Base-by-base conservation (phyloP, 805 yeast genomes). In the Brettanomyces custersianus region DNA sequence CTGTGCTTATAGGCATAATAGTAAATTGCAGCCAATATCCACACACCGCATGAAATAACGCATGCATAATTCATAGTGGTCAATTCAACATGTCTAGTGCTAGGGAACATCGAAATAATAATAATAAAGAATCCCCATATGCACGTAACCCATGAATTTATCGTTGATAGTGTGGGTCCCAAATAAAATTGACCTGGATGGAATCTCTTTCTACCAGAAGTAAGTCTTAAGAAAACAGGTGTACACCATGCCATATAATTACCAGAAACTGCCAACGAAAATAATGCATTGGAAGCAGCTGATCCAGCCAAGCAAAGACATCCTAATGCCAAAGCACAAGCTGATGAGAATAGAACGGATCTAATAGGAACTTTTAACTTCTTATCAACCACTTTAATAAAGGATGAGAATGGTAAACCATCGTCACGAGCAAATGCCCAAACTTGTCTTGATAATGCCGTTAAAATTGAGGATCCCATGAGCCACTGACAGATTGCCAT, bases 1-100 rank as follows among this genome's bases (percentile, higher is more conserved):
- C 65, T 72, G 41, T 68, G 62, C 2, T 77, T 80, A 46, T 66
- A 66, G 3, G 62, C 51, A 35, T 50, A 63, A 54, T 68, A 77
- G 51, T 75, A 77, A 0, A 65, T 34, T 34, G 64, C 44, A 1
- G 79, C 60, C 11, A 74, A 53, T 4, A 70, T 35, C 80, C 80
- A 73, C 10, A 72, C 67, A 11, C 74, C 73, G 13, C 68, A 68
- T 23, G 71, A 73, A 38, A 77, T 72, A 2, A 70, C 79, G 39
- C 66, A 64, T 1, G 81, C 72, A 49, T 77, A 77, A 58, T 77
- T 77, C 85, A 77, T 77, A 13, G 69, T 54, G 1, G 56, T 52
- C 36, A 57, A 58, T 27, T 29, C 26, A 9, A 36, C 40, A n/a
- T 11, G 4, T 17, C 18, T 36, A 8, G 4, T n/a, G 12, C 25